Base-by-base conservation (phyloP, 1,139 yeast genomes). In the Blastobotrys persicus region DNA sequence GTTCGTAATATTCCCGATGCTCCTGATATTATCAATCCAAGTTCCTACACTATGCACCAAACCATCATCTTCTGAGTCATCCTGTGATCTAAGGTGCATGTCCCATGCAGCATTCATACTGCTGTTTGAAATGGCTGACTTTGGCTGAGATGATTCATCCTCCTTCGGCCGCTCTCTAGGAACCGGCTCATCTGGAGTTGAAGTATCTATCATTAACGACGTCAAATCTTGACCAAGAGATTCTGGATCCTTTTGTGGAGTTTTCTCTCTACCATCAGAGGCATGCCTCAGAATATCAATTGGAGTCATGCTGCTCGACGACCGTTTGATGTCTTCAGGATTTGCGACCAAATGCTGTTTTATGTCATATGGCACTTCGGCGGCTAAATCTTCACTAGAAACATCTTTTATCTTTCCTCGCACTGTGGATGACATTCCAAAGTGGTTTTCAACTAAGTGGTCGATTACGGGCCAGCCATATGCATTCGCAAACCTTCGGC, bases 401-500 rank as follows among this genome's bases (percentile, higher is more conserved):
- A 7, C 38, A 18, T 28, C n/a, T 31, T n/a, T 5, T 5, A 6
- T 18, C 17, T 31, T 13, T 32, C 23, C 12, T 28, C 13, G 11
- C 28, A 3, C n/a, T 4, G 14, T 13, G 14, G 14, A 12, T 19
- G 41, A 12, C 19, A 12, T 13, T 2, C 48, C 46, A 63, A 87
- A 87, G 67, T 86, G 94, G 49, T 79, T 76, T 14, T 75, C 69
- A 0, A 85, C 87, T 55, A 92, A 61, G 67, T 92, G 97, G 47
- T 85, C 87, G 32, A 92, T 76, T 0, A 89, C 96, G 0, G 88
- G 89, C 96, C 98, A 91, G 1, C 99, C 99, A 68, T 85, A 89
- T 0, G 97, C 95, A 70, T 92, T 92, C 9, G 95, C 83, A 72
- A 88, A 92, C 53, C 91, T 71, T 59, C 99, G 74, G 55, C 99